These are phyloP conservation scores for Capsicum baccatum DNA, from an alignment of 257 asterid genomes.

Conservation along the genomic window DNA sequence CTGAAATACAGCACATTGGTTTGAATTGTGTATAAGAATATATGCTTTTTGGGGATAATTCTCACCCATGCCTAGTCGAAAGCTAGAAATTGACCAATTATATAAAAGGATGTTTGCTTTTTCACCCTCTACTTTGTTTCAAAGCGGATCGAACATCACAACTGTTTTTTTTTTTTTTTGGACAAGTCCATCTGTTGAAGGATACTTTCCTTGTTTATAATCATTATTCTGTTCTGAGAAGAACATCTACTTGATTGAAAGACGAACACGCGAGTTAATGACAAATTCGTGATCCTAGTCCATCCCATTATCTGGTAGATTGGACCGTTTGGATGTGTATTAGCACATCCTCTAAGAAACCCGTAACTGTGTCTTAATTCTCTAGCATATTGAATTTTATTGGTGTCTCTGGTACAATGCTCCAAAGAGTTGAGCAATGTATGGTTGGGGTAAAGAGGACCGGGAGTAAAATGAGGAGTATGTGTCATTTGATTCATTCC, in stretches of 20 bases:
- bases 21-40: background rate
- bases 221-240: background rate
- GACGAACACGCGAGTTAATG: background rate
- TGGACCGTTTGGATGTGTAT: background rate
- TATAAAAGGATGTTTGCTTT: background rate
- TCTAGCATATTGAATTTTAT: constrained; percentile 6
- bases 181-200: background rate
- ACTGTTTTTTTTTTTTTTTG: background rate
- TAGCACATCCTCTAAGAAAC: background rate
- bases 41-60: background rate
- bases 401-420: background rate
- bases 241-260: background rate
- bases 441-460: constrained; percentile 5
- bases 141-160: background rate
- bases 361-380: background rate
- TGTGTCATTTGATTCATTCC: constrained; percentile 4
- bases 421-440: background rate
- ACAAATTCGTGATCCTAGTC: background rate
- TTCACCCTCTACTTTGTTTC: constrained; percentile 10
- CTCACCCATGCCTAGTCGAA: background rate
- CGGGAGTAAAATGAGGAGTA: background rate
- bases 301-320: background rate
- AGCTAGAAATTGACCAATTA: background rate
- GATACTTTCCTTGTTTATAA: background rate
- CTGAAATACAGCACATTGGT: constrained; percentile 12